A percentile compares a stretch with the other conserved stretches of the same genome.
Conservation (phyloP, 2,329 filamentous ascomycete genomes). For the Colletotrichum destructivum region DNA sequence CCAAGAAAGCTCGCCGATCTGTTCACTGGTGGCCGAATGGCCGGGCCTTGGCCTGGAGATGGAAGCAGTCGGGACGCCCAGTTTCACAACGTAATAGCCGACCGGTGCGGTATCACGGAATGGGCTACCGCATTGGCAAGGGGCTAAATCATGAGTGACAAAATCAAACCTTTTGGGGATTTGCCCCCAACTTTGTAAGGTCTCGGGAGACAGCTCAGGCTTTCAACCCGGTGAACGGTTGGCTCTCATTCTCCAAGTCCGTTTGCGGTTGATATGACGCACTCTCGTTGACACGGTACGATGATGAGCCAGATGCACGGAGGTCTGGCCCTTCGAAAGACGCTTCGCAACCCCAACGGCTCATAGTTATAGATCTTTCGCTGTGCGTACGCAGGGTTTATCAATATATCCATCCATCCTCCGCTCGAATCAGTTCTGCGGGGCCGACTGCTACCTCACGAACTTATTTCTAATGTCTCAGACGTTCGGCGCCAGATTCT, state of each 20-base stretch:
- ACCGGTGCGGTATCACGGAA: not conserved
- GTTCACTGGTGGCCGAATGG: not conserved
- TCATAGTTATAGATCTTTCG: not conserved
- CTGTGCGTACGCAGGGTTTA: too few relatives aligned
- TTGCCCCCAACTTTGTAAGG: not conserved
- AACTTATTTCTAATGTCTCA: slow-evolving; percentile 8
- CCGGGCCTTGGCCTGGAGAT: not conserved
- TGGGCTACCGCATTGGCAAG: not conserved
- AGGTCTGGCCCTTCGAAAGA: not conserved
- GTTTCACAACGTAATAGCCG: not conserved
- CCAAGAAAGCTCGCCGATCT: not conserved
- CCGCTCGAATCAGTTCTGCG: slow-evolving; percentile 2
- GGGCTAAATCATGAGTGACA: too few relatives aligned
- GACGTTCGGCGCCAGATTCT: slow-evolving; percentile 4
- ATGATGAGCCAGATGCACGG: slow-evolving; percentile 7
- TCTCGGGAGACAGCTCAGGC: slow-evolving; percentile 10
- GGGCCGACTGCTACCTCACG: not conserved
- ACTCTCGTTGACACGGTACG: not conserved
- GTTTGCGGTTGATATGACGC: slow-evolving; percentile 33
- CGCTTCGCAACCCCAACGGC: slow-evolving; percentile 26
- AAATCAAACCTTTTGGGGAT: not conserved
- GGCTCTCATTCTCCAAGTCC: slow-evolving; percentile 2
- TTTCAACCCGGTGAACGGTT: slow-evolving; percentile 1
- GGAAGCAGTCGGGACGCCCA: not conserved
- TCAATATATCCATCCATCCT: too few relatives aligned